A percentile compares a stretch with the other conserved stretches of the same genome.
These are phyloP conservation scores for Rhodotorula sp. DNA, from an alignment of 1,284 basidiomycete species.

Conservation along the genomic window DNA sequence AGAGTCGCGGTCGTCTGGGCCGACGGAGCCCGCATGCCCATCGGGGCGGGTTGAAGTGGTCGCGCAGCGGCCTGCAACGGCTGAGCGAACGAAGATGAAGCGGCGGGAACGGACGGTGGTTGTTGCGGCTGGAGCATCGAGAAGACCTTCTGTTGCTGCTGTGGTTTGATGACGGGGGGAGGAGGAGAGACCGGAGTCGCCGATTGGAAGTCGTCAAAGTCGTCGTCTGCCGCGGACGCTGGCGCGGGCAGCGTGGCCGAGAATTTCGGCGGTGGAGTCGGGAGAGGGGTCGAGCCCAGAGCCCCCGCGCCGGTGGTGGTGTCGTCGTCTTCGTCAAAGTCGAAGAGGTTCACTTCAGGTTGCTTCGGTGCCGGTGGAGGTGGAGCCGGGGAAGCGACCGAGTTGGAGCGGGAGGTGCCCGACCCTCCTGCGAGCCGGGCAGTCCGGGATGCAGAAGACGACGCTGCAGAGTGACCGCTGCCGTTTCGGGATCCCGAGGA, in stretches of 20 bases:
- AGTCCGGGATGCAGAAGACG: conserved; percentile 6
- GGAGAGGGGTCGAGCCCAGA: neutral
- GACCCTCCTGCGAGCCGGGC: conserved; percentile 49
- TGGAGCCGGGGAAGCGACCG: conserved; percentile 35
- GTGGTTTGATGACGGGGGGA: conserved; percentile 41
- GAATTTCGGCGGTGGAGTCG: conserved; percentile 27
- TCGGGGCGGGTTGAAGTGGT: too few species aligned
- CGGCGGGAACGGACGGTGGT: conserved; percentile 32
- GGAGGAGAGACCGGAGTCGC: conserved; percentile 58
- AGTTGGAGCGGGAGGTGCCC: conserved; percentile 10
- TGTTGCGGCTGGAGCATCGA: conserved; percentile 53
- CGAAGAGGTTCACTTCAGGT: conserved; percentile 67
- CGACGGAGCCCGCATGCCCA: too few species aligned
- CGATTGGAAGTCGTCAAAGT: conserved; percentile 87
- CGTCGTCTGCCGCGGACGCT: conserved; percentile 55
- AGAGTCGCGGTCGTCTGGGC: too few species aligned
- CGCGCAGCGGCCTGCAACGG: conserved; percentile 11
- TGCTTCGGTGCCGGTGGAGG: conserved; percentile 52
- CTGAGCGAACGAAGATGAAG: conserved; percentile 15
- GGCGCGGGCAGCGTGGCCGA: conserved; percentile 42
- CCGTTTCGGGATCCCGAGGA: too few species aligned
- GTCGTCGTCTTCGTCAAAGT: conserved; percentile 75
- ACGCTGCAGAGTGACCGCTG: conserved; percentile 33
- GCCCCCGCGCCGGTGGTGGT: conserved; percentile 56
- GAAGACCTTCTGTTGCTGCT: conserved; percentile 50